Evolutionary conservation across 345 rosid genomes (phyloP).

Genomic region (Brassica rapa): DNA sequence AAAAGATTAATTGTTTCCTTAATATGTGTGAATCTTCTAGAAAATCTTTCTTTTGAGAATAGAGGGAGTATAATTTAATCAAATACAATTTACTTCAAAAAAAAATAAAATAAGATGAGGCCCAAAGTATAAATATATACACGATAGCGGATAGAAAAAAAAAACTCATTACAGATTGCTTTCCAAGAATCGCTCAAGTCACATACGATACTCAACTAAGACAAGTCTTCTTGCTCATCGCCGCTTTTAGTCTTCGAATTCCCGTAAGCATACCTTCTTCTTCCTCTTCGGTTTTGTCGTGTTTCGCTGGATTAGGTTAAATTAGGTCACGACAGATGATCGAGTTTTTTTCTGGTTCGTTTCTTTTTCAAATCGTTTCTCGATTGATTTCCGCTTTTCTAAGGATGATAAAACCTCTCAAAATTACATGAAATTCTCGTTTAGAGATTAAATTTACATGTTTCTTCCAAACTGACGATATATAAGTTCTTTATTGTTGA

Average conservation of each 20-base stretch:
- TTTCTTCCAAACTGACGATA: neutral
- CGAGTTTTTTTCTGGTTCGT: conserved; percentile 7
- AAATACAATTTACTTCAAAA: neutral
- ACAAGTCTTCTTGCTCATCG: conserved; percentile 1
- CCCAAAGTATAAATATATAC: neutral
- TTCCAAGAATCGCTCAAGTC: neutral
- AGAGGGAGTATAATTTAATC: neutral
- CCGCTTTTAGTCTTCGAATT: neutral
- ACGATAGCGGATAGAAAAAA: neutral
- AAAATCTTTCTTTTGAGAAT: no score
- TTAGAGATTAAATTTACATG: neutral
- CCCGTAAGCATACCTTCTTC: neutral
- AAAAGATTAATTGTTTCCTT: no score
- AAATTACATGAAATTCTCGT: neutral
- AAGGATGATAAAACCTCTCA: neutral
- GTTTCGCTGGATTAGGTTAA: neutral
- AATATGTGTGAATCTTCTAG: no score
- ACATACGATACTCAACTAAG: neutral
- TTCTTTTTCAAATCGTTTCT: conserved; percentile 9
- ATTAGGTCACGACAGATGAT: neutral
- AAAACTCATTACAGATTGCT: neutral
- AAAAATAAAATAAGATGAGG: neutral
- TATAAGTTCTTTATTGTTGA: neutral
- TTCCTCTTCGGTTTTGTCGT: neutral
- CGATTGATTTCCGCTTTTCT: neutral